A percentile compares a stretch with the other conserved stretches of the same genome.
Conservation (phyloP, 371 early-diverging fungal genomes). For the Blakeslea trispora region DNA sequence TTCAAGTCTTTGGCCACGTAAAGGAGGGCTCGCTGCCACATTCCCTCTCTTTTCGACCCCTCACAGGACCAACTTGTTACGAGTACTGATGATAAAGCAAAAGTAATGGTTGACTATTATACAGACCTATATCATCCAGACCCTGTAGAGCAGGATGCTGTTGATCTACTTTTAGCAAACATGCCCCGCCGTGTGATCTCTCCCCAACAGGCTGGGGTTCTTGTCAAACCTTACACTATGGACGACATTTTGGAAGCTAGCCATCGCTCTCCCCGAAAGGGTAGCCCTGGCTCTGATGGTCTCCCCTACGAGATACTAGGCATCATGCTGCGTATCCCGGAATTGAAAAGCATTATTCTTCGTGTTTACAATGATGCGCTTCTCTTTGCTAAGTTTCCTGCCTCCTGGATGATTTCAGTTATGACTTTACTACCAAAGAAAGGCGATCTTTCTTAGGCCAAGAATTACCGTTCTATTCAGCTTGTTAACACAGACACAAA, state of each 20-base stretch:
- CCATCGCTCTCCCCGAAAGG: not conserved
- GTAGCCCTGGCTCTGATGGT: not conserved
- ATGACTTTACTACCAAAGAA: conserved; percentile 27
- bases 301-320: not conserved
- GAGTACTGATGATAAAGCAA: not conserved
- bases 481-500: conserved; percentile 15
- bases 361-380: not conserved
- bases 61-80: not conserved
- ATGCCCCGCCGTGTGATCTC: too few species aligned
- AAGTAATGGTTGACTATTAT: not conserved
- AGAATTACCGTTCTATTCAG: conserved; percentile 27
- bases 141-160: not conserved
- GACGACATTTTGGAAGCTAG: not conserved
- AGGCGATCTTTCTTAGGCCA: conserved; percentile 11
- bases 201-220: too few species aligned
- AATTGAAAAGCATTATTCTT: not conserved
- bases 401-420: conserved; percentile 15
- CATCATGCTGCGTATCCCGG: not conserved
- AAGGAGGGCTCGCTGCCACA: not conserved
- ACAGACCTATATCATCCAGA: not conserved
- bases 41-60: not conserved
- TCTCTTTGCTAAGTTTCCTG: not conserved
- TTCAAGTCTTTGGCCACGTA: not conserved
- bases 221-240: not conserved
- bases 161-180: too few species aligned